Evolutionary conservation across 2,329 filamentous ascomycete species (phyloP), one percentile per base, ranked within the genome.

Genomic region (Zymoseptoria crescenta): DNA sequence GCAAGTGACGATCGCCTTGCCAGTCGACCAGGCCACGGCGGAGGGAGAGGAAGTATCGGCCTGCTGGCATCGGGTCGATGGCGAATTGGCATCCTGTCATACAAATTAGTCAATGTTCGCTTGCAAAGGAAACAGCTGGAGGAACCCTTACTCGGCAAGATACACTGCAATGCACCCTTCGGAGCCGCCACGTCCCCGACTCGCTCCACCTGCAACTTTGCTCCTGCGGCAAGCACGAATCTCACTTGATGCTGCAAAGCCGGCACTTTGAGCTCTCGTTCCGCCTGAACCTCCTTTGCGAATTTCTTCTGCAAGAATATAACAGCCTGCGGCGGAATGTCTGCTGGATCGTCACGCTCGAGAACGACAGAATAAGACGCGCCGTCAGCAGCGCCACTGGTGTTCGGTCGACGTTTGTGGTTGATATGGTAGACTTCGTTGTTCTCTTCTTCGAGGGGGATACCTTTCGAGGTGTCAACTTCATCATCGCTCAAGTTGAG

Each of bases 401-500:
- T 16, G 10, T 13, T 45, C 35, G 35, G 35, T 13, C n/a, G n/a
- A 21, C n/a, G 19, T n/a, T 57, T 57, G 52, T 64, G 57, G 41
- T 58, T 57, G 13, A 64, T 55, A 35, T 65, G 64, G 28, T 62
- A 65, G 45, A 64, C 54, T 2, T 60, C 58, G n/a, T 58, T 55
- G 48, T 64, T 60, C 4, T 57, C 51, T 49, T 61, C 52, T 30
- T 65, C 56, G 8, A 62, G 45, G 8, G 29, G 28, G 35, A 45
- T 13, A 45, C 16, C 35, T 45, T n/a, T 45, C 35, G 35, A 45
- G 35, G 35, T 45, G 35, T 45, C 35, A 45, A 45, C 13, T 45
- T 45, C 35, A 45, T 45, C 35, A 16, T 45, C 35, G 35, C 10
- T 48, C 49, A 19, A 61, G 28, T 28, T 59, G 50, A 20, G 57